Evolutionary conservation across 768 basidiomycete genomes (phyloP), one percentile per base, ranked within the genome.

Genomic region (Mycena haematopus): DNA sequence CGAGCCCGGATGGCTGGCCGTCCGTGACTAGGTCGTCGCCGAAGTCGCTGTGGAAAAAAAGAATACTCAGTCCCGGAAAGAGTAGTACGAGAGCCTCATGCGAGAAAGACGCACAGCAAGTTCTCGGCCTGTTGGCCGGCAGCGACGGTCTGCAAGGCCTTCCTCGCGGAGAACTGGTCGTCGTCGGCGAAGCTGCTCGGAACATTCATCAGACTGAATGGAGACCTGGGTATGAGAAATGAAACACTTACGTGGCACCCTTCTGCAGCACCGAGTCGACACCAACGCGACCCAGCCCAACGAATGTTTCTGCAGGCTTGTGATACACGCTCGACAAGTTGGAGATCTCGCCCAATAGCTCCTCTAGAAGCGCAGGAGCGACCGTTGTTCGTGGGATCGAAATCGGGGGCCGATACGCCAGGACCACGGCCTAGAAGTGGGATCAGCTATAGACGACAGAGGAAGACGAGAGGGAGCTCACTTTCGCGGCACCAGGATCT

Each of bases 401-500:
- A 74, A 99, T 99, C 31, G 95, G 95, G 1, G 97, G 97, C 52
- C 95, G 85, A 61, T 90, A 85, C 2, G 95, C 90, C 22, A 98
- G 85, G n/a, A 99, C 95, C 36, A 99, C 96, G 56, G 83, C 80
- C 84, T 84, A 24, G 60, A 2, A 56, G 50, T 17, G n/a, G 27
- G 15, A 13, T 29, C 61, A 27, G 64, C 19, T 44, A 42, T 19
- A 46, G 25, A 31, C 24, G 25, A 13, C 35, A n/a, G 53, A 10
- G 19, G 3, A 33, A 36, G 25, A 33, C 25, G 47, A n/a, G 10
- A 27, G 29, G 4, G 4, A 56, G 38, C 55, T 19, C 63, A 93
- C 95, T 84, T 98, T 99, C 0, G 97, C 96, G n/a, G 96, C 95
- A 1, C 87, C 93, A 0, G 96, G 93, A 73, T 99, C 96, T 56